A percentile compares a stretch with the other conserved stretches of the same genome.
phyloP scores from a whole-genome alignment of 2,329 filamentous ascomycete species.

The Cladosporium sp. region DNA sequence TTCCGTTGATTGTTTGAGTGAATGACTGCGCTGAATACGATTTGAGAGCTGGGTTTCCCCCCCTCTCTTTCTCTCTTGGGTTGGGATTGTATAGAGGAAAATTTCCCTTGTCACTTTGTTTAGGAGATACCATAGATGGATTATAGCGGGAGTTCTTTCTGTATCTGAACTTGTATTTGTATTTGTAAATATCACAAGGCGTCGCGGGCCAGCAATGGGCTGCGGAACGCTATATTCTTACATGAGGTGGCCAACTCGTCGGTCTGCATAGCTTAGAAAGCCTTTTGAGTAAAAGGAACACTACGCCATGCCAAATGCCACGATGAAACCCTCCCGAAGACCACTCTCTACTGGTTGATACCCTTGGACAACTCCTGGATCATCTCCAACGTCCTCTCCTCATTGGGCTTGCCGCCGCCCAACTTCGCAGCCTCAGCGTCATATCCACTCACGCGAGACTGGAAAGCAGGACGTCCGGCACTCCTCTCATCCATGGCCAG shows the following conservation, averaged over 20 bases:
- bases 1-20: neutral
- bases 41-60: neutral
- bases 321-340: neutral
- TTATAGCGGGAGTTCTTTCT: neutral
- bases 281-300: too few relatives aligned
- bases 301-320: neutral
- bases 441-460: constrained; percentile 27
- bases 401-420: neutral
- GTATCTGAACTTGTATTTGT: constrained; percentile 1
- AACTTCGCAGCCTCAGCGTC: constrained; percentile 24
- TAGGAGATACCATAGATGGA: neutral
- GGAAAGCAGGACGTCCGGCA: neutral
- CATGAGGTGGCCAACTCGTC: neutral
- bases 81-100: neutral
- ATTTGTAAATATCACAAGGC: constrained; percentile 3
- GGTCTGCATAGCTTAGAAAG: neutral
- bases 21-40: neutral
- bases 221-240: neutral
- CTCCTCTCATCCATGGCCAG: neutral
- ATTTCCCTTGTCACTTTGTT: neutral
- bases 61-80: neutral
- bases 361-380: constrained; percentile 13
- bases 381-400: constrained; percentile 8
- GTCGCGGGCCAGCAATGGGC: neutral
- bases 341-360: neutral